Percentiles rank a stretch among this genome's conserved stretches.
Conservation (phyloP, 176 grass and related monocot genomes). For the Oryza officinalis region DNA sequence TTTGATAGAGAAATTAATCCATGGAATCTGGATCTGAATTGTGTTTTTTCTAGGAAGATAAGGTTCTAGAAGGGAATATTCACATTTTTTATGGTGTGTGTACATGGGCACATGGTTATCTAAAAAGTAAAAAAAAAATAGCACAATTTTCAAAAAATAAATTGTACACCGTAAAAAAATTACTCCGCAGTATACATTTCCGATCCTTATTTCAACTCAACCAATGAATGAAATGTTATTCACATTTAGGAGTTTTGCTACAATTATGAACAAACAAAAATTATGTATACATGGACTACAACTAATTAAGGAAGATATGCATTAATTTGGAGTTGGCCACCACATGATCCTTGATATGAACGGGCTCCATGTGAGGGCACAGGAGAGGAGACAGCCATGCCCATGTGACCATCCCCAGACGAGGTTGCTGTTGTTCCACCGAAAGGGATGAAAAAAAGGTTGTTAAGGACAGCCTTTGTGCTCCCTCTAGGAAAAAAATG, state of each 20-base stretch:
- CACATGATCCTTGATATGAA: background rate
- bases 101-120: background rate
- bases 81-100: background rate
- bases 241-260: background rate
- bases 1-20: background rate
- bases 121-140: background rate
- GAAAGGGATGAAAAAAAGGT: background rate
- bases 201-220: too few species aligned
- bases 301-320: background rate
- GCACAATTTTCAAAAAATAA: background rate
- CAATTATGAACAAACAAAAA: background rate
- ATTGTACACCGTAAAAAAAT: background rate
- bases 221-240: too few species aligned
- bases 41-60: background rate
- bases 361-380: background rate
- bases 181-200: too few species aligned
- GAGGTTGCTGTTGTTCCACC: background rate
- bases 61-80: background rate
- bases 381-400: background rate
- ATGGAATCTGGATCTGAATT: background rate
- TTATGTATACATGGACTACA: background rate
- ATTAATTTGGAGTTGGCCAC: background rate
- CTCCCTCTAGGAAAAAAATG: background rate
- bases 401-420: constrained; percentile 3
- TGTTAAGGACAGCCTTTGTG: background rate